A percentile compares a stretch with the other conserved stretches of the same genome.
Evolutionary conservation across 305 asterid genomes (phyloP).

Genomic region (Vinca major): DNA sequence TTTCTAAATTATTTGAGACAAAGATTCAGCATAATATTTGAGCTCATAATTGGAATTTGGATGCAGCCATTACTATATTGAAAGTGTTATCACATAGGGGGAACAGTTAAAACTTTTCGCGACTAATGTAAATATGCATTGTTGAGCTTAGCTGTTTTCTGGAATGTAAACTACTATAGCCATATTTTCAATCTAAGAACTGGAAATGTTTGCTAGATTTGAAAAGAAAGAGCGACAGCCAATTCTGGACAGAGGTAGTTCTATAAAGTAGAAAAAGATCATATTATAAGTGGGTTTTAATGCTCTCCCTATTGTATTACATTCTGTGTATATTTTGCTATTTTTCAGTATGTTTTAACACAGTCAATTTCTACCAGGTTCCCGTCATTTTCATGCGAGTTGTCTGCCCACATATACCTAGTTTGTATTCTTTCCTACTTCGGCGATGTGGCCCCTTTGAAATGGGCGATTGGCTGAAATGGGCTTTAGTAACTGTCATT

Average conservation of each 20-base stretch:
- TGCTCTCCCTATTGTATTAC: background rate
- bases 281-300: background rate
- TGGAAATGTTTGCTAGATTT: background rate
- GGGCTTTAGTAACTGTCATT: slow-evolving; percentile 82
- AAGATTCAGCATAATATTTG: background rate
- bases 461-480: slow-evolving; percentile 98
- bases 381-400: slow-evolving; percentile 86
- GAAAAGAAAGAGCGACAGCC: background rate
- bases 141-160: background rate
- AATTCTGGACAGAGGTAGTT: background rate
- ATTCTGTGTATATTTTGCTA: background rate
- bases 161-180: background rate
- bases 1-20: background rate
- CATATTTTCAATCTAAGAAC: background rate
- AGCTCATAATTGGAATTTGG: slow-evolving; percentile 5
- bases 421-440: slow-evolving; percentile 65
- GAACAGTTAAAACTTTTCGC: background rate
- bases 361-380: slow-evolving; percentile 44
- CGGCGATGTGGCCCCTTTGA: slow-evolving; percentile 93
- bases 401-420: slow-evolving; percentile 87
- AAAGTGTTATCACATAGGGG: background rate
- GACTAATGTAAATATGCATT: background rate
- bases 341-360: background rate
- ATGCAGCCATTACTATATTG: too few relatives aligned
- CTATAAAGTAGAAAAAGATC: background rate